A percentile compares a stretch with the other conserved stretches of the same genome.
Evolutionary conservation across 805 yeast genomes (phyloP).

Genomic region (Cyberlindnera galapagoensis): DNA sequence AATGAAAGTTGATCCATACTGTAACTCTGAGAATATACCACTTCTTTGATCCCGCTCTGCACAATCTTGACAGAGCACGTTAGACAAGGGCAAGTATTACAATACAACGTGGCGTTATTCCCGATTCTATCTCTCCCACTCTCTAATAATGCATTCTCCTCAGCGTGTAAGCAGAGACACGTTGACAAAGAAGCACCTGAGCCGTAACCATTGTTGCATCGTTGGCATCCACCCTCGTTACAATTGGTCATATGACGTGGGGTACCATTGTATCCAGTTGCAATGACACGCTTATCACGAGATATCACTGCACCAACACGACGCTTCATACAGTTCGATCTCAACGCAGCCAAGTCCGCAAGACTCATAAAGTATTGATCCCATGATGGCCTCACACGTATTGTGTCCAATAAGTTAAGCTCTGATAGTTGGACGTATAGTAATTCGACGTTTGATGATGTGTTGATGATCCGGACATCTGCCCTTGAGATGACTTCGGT

Average conservation of each 20-base stretch:
- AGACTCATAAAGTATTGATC: slow-evolving; percentile 91
- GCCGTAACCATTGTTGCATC: slow-evolving; percentile 71
- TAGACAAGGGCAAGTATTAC: slow-evolving; percentile 96
- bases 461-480: slow-evolving; percentile 52
- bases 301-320: slow-evolving; percentile 96
- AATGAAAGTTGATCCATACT: slow-evolving; percentile 84
- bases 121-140: slow-evolving; percentile 88
- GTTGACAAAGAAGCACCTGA: slow-evolving; percentile 67
- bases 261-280: slow-evolving; percentile 98
- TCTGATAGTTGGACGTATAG: slow-evolving; percentile 33
- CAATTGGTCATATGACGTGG: slow-evolving; percentile 86
- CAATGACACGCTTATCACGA: slow-evolving; percentile 75
- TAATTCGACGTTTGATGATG: slow-evolving; percentile 29
- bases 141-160: slow-evolving; percentile 91
- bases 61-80: slow-evolving; percentile 95
- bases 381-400: slow-evolving; percentile 86
- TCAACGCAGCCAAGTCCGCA: slow-evolving; percentile 86
- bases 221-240: slow-evolving; percentile 89
- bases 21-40: slow-evolving; percentile 87
- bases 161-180: slow-evolving; percentile 94
- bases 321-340: slow-evolving; percentile 96
- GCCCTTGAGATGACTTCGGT: slow-evolving; percentile 43
- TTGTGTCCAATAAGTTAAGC: slow-evolving; percentile 40
- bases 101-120: slow-evolving; percentile 59
- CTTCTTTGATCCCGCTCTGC: slow-evolving; percentile 86